Evolutionary conservation across 768 basidiomycete genomes (phyloP).

Genomic region (Serpula lacrymans): DNA sequence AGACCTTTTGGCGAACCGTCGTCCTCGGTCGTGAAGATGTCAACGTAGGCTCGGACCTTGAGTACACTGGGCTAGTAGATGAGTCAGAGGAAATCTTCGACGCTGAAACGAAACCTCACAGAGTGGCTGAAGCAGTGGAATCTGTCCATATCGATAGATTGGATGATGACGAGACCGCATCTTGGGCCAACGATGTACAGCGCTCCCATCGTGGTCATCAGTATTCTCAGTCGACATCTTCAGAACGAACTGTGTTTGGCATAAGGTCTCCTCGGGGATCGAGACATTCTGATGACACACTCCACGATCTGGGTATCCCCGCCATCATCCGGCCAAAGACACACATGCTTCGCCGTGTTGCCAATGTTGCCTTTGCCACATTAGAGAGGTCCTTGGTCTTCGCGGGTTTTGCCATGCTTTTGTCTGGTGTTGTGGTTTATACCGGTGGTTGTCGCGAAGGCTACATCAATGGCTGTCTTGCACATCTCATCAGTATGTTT

Average conservation of each 20-base stretch:
- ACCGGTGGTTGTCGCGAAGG: slow-evolving; percentile 81
- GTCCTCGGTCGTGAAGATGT: slow-evolving; percentile 43
- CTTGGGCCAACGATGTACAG: slow-evolving; percentile 51
- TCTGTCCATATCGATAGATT: slow-evolving; percentile 21
- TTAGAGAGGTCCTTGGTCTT: slow-evolving; percentile 65
- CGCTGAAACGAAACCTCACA: slow-evolving; percentile 35
- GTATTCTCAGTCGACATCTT: slow-evolving; percentile 43
- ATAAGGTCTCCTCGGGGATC: slow-evolving; percentile 36
- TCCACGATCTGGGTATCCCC: slow-evolving; percentile 39
- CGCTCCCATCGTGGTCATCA: slow-evolving; percentile 11
- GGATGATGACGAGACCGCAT: slow-evolving; percentile 41
- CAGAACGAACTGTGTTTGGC: slow-evolving; percentile 54
- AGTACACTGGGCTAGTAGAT: slow-evolving; percentile 57
- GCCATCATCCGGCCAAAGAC: slow-evolving; percentile 11
- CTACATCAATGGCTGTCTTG: slow-evolving; percentile 80
- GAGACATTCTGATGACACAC: slow-evolving; percentile 55
- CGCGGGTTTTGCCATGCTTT: slow-evolving; percentile 61
- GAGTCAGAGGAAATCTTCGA: slow-evolving; percentile 58
- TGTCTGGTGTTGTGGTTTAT: slow-evolving; percentile 77
- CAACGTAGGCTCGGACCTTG: slow-evolving; percentile 20
- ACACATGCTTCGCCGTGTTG: slow-evolving; percentile 38
- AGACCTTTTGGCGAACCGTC: slow-evolving; percentile 54
- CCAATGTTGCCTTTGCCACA: slow-evolving; percentile 46
- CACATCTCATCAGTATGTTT: slow-evolving; percentile 84
- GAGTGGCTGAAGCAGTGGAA: slow-evolving; percentile 2